Evolutionary conservation across 169 alveolate genomes (phyloP).

Genomic region (Plasmodium gonderi): DNA sequence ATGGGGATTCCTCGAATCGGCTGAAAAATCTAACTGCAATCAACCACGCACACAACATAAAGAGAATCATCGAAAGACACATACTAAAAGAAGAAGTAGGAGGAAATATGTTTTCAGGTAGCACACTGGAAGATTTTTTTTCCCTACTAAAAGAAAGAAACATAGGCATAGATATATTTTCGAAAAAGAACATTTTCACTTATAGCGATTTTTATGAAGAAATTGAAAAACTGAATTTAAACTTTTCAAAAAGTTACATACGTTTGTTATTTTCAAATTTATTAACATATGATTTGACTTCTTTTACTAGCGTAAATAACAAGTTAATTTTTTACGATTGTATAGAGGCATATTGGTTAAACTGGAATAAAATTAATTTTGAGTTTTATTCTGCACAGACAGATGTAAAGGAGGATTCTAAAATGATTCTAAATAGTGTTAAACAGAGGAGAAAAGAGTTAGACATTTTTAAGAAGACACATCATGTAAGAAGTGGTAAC

Average conservation of each 20-base stretch:
- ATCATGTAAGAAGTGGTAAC: not conserved
- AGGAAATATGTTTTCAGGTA: conserved; percentile 59
- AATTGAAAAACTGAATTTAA: conserved; percentile 17
- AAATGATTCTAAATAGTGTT: not conserved
- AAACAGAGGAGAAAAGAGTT: not conserved
- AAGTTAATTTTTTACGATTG: conserved; percentile 47
- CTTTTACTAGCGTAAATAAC: conserved; percentile 45
- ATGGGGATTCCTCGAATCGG: not conserved
- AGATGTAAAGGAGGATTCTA: not conserved
- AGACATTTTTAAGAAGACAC: not conserved
- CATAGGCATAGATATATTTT: conserved; percentile 19
- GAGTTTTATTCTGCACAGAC: not conserved
- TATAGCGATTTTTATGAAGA: conserved; percentile 32
- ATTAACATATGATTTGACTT: conserved; percentile 31
- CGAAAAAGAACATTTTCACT: conserved; percentile 33
- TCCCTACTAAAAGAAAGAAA: conserved; percentile 34
- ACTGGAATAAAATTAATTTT: conserved; percentile 48
- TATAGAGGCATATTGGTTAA: conserved; percentile 32
- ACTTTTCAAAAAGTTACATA: conserved; percentile 31
- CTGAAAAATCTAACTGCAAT: not conserved
- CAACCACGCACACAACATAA: conserved; percentile 2
- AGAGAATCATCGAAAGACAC: conserved; percentile 10
- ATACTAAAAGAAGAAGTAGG: not conserved
- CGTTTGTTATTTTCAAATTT: conserved; percentile 47
- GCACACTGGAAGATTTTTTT: conserved; percentile 29